These are phyloP conservation scores for Parastagonospora nodorum DNA, from an alignment of 2,329 filamentous ascomycete species.

Conservation along the genomic window DNA sequence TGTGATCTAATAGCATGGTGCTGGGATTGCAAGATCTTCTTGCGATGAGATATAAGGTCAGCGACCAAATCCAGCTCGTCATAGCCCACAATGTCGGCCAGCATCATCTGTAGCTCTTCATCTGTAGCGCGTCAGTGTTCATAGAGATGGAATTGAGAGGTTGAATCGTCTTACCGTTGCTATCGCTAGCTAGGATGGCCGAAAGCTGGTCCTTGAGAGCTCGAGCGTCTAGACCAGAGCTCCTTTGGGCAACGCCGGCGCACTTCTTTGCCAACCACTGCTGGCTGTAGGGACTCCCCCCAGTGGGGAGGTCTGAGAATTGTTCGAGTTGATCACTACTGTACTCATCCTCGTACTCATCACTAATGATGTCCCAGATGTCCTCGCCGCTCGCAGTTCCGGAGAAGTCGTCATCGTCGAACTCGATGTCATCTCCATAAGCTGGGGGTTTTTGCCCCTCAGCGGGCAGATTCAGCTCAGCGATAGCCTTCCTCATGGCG, in stretches of 20 bases:
- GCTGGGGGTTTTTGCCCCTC: constrained; percentile 52
- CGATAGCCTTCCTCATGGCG: constrained; percentile 85
- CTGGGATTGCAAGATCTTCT: constrained; percentile 59
- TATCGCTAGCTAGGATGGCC: constrained; percentile 72
- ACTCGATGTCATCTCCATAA: constrained; percentile 63
- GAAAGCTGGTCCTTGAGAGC: constrained; percentile 80
- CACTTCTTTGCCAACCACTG: constrained; percentile 77
- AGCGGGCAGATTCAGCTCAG: constrained; percentile 66
- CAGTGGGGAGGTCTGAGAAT: constrained; percentile 43
- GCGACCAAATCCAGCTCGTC: constrained; percentile 93
- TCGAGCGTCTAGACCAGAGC: constrained; percentile 68
- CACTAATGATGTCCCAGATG: constrained; percentile 90
- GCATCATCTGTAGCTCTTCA: constrained; percentile 86
- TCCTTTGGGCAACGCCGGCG: constrained; percentile 65
- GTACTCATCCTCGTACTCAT: constrained; percentile 68
- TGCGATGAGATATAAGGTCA: constrained; percentile 80
- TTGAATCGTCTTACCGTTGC: constrained; percentile 41
- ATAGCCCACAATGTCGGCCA: constrained; percentile 90
- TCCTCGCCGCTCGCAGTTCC: constrained; percentile 72
- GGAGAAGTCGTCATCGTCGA: constrained; percentile 69
- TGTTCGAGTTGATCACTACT: constrained; percentile 69
- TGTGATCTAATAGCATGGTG: constrained; percentile 34
- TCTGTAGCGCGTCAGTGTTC: constrained; percentile 50
- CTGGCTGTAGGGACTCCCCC: constrained; percentile 55
- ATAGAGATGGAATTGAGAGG: neutral